Conservation (phyloP, 331 rosid species). For the Spiraea crenata region DNA sequence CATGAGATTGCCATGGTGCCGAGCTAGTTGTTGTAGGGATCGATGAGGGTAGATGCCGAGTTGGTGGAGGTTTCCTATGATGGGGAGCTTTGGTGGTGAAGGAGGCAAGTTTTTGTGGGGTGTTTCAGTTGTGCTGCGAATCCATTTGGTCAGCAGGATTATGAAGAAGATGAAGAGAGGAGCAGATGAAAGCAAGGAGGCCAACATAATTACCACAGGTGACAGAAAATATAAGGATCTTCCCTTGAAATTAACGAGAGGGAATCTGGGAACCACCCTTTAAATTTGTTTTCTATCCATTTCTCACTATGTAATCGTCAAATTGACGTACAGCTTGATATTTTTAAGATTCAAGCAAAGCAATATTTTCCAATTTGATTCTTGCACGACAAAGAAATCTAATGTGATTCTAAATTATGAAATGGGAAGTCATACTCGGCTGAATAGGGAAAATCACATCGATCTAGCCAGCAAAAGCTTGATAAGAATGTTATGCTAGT, state of each 20-base stretch:
- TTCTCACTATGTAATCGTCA: too few relatives aligned
- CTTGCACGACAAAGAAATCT: background rate
- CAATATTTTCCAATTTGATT: too few relatives aligned
- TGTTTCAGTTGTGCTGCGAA: background rate
- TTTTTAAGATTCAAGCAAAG: too few relatives aligned
- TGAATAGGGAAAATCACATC: too few relatives aligned
- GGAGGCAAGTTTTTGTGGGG: background rate
- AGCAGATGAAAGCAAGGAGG: background rate
- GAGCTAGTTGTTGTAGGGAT: background rate
- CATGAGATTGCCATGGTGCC: background rate
- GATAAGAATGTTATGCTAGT: too few relatives aligned
- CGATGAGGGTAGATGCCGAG: background rate
- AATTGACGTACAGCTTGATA: too few relatives aligned
- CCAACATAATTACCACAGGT: background rate
- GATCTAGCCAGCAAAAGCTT: too few relatives aligned
- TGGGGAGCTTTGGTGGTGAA: background rate
- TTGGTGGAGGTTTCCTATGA: background rate
- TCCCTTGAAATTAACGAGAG: background rate
- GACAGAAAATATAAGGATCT: too few relatives aligned
- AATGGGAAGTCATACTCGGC: too few relatives aligned
- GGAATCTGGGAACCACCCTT: too few relatives aligned
- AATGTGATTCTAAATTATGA: too few relatives aligned
- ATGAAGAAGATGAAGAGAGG: constrained; percentile 4
- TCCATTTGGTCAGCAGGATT: background rate
- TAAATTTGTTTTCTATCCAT: too few relatives aligned